Conservation (phyloP, 176 grass and related monocot genomes). For the Cenchrus americanus region DNA sequence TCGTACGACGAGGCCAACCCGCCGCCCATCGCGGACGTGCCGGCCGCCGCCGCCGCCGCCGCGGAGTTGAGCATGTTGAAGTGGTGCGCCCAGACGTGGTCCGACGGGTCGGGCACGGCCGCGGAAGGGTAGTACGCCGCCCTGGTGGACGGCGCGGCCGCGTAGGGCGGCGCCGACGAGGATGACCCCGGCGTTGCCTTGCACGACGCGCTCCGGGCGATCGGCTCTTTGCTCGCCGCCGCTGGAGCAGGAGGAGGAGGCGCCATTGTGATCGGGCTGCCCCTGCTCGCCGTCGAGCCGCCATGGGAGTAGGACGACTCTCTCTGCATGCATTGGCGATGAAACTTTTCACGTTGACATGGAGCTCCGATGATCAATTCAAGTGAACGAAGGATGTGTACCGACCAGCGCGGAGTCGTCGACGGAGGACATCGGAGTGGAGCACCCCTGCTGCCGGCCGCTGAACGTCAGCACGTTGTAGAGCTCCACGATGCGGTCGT, state of each 20-base stretch:
- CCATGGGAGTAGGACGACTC: constrained; percentile 74
- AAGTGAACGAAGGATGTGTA: neutral
- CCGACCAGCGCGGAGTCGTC: constrained; percentile 64
- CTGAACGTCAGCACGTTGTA: constrained; percentile 93
- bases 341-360: neutral
- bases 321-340: constrained; percentile 51
- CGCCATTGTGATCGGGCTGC: constrained; percentile 51
- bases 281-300: constrained; percentile 62
- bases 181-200: constrained; percentile 37
- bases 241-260: neutral
- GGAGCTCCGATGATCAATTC: neutral
- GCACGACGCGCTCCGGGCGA: constrained; percentile 37
- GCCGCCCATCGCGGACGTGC: constrained; percentile 35
- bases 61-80: constrained; percentile 63
- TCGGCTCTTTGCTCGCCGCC: constrained; percentile 48
- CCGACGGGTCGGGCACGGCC: constrained; percentile 72
- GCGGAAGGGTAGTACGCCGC: constrained; percentile 58
- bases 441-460: constrained; percentile 72
- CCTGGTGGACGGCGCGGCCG: constrained; percentile 35
- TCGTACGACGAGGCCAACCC: constrained; percentile 47
- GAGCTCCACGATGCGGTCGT: constrained; percentile 95
- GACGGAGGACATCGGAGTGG: constrained; percentile 78
- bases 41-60: constrained; percentile 11
- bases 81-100: constrained; percentile 79
- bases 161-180: constrained; percentile 28